Evolutionary conservation across 306 rosid species (phyloP), one percentile per base, ranked within the genome.

Genomic region (Ormosia emarginata): DNA sequence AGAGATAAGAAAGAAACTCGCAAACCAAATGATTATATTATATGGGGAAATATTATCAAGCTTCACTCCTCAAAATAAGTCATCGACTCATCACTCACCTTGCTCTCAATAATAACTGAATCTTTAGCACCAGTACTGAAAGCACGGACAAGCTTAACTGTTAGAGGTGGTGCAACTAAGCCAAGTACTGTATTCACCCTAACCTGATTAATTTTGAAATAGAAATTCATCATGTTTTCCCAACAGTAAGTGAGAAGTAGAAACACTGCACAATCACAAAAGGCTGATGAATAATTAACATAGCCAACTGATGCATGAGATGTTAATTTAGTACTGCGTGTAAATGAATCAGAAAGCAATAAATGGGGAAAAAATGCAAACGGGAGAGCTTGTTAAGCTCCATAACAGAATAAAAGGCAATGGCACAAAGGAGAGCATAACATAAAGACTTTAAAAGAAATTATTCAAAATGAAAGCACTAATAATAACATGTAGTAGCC

Each of bases 171-270:
- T 47, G 95, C 94, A 90, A 83, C 85, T 84, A 97, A 94, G 71
- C 99, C 98, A 84, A 96, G 94, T 70, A 89, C 97, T 3, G 97
- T 93, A 86, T 68, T 91, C 49, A 96, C 97, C 91, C 85, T 91
- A 65, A 93, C 98, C 99, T 96, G 89, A 79, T 87, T 64, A 62
- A 78, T 85, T 68, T 85, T 57, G 49, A 37, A 74, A 74, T 46
- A 65, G 65, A 62, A 33, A 81, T 59, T 43, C 52, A 74, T 70
- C 76, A 77, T 58, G 58, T 59, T 71, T 52, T 44, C 39, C 64
- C 43, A 80, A 71, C 15, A 33, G 36, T 18, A 13, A 79, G 69
- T 43, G 14, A 49, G 53, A 80, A 57, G 47, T 30, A 81, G 32
- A 79, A 87, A 59, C 24, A 30, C 47, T 18, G 75, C 44, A 34